phyloP scores from a whole-genome alignment of 2,329 filamentous ascomycete species.

The Penicillium sp. region DNA sequence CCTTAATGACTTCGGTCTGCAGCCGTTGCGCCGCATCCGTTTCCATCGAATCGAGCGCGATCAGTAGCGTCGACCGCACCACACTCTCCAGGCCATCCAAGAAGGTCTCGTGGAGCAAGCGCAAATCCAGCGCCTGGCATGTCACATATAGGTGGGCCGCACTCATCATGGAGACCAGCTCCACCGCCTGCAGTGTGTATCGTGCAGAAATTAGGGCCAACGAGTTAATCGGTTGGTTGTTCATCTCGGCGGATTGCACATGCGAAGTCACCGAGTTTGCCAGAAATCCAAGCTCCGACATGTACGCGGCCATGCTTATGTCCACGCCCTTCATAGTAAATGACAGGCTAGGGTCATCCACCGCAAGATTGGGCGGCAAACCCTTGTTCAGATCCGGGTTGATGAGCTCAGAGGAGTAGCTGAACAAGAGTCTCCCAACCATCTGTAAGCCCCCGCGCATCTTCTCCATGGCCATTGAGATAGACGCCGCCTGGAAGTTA shows the following conservation, averaged over 20 bases:
- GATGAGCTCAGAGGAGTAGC: conserved; percentile 60
- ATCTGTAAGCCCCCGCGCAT: conserved; percentile 48
- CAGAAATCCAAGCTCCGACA: conserved; percentile 59
- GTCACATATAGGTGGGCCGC: conserved; percentile 53
- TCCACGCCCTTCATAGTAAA: conserved; percentile 63
- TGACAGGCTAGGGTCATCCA: conserved; percentile 32
- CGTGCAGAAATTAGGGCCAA: conserved; percentile 58
- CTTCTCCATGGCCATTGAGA: conserved; percentile 65
- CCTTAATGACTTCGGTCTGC: neutral
- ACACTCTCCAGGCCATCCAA: conserved; percentile 1
- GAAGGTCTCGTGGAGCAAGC: conserved; percentile 29
- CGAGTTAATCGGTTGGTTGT: conserved; percentile 64
- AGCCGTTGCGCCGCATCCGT: neutral
- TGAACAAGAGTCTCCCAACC: conserved; percentile 60
- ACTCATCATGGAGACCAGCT: conserved; percentile 54
- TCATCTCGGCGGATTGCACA: conserved; percentile 63
- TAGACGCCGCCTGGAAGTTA: conserved; percentile 62
- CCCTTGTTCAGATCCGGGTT: conserved; percentile 58
- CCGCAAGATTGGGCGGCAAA: conserved; percentile 60
- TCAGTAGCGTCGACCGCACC: neutral
- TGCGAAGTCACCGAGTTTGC: conserved; percentile 60
- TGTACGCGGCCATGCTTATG: conserved; percentile 61
- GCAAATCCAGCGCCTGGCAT: conserved; percentile 57
- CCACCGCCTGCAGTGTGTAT: conserved; percentile 53
- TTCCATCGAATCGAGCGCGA: neutral